phyloP scores from a whole-genome alignment of 1,284 basidiomycete species.

The Clitocybe nebularis region DNA sequence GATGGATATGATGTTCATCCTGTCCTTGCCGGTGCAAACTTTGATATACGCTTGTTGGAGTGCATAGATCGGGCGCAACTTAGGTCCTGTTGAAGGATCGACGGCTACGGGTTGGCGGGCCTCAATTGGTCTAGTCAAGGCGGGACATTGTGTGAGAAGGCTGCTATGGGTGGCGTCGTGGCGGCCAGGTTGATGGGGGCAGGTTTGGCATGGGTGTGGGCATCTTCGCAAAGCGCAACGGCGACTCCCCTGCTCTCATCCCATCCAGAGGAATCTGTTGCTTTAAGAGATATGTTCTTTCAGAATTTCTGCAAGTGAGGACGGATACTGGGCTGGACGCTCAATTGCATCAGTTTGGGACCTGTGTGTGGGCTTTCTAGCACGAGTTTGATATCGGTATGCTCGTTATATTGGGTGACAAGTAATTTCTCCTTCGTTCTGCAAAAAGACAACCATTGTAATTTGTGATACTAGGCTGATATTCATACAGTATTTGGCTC shows the following conservation, averaged over 20 bases:
- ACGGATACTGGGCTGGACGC: too few relatives aligned
- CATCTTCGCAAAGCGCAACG: neutral
- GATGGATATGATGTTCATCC: neutral
- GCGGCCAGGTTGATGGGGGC: neutral
- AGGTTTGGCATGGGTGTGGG: neutral
- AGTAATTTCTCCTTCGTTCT: neutral
- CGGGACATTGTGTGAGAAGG: neutral
- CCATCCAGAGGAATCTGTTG: too few relatives aligned
- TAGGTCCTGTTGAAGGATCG: conserved; percentile 1
- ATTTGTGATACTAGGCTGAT: too few relatives aligned
- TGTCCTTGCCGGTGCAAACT: neutral
- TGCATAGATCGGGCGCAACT: neutral
- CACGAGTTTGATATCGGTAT: too few relatives aligned
- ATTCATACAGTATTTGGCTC: too few relatives aligned
- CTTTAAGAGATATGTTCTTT: neutral
- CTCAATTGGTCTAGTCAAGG: neutral
- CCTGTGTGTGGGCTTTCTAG: too few relatives aligned
- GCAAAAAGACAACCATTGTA: too few relatives aligned
- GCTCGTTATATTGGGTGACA: neutral
- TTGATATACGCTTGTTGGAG: neutral
- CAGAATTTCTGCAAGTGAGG: neutral
- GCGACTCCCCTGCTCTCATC: too few relatives aligned
- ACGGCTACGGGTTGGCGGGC: neutral
- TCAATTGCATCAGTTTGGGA: too few relatives aligned
- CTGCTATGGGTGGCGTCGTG: neutral